Base-by-base conservation (phyloP, 805 yeast genomes). In the Priceomyces carsonii region DNA sequence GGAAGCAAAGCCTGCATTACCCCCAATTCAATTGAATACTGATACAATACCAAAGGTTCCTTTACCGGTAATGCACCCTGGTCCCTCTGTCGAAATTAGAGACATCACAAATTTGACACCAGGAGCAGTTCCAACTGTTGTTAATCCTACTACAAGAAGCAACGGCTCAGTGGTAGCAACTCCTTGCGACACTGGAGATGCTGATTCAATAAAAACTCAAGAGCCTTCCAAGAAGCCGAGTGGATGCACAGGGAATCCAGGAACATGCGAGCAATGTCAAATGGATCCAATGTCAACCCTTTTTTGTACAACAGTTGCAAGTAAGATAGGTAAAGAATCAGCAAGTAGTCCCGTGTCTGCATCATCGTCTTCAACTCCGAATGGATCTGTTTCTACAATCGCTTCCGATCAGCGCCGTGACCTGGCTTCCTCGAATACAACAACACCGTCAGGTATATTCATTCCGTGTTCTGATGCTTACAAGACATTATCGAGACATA, bases 391-490 rank as follows among this genome's bases (percentile, higher is more conserved):
- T 27, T 29, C 39, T 2, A 45, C 42, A 30, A 29, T 49, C 10
- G 48, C 58, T 5, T 40, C 57, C 3, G 33, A 29, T n/a, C n/a
- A n/a, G n/a, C 33, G 24, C 14, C 33, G 23, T 12, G 24, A 29
- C 21, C 24, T 21, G 24, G 9, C 24, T 4, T 29, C 45, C 10
- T 36, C 47, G n/a, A 29, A 18, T 12, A 39, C 37, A 9, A 35
- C 51, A 47, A 15, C 47, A 44, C 26, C 65, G 51, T 24, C 50
- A 2, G 77, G 66, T 32, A 75, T 79, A 50, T 89, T 79, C 45
- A 86, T 89, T 31, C 95, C 96, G 2, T 84, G 93, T 53, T 80
- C 90, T 9, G 95, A 89, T 50, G 96, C 96, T 0, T 89, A 87
- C 62, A 84, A 82, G 59, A 86, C 95, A 2, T 71, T 90, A 33